phyloP scores from a whole-genome alignment of 768 basidiomycete species.

The Tulasnella sp. region DNA sequence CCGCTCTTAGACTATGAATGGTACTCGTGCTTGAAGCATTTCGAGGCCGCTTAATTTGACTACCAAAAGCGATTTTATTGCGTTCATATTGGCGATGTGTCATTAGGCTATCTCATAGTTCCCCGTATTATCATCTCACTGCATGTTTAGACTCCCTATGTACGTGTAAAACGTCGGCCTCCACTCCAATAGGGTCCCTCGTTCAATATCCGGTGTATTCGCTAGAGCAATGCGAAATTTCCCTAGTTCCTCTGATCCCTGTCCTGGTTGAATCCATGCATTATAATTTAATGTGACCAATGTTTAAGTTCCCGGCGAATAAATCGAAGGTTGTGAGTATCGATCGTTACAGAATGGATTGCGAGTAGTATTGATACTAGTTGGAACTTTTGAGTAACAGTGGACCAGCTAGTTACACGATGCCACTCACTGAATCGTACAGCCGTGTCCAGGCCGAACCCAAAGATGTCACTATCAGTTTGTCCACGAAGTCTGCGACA shows the following conservation, averaged over 20 bases:
- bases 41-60: constrained; percentile 31
- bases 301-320: too few relatives aligned
- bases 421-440: constrained; percentile 72
- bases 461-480: constrained; percentile 76
- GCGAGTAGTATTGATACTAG: constrained; percentile 92
- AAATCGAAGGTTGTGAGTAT: neutral
- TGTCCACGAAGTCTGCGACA: constrained; percentile 80
- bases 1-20: constrained; percentile 26
- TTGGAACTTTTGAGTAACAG: neutral
- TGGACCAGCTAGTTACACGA: neutral
- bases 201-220: too few relatives aligned
- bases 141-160: too few relatives aligned
- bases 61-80: neutral
- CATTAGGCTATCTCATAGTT: too few relatives aligned
- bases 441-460: constrained; percentile 91
- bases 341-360: constrained; percentile 75
- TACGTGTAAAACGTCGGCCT: too few relatives aligned
- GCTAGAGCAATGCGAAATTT: too few relatives aligned
- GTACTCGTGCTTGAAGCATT: constrained; percentile 81
- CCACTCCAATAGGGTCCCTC: too few relatives aligned
- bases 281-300: too few relatives aligned
- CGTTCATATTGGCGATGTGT: too few relatives aligned
- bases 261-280: too few relatives aligned
- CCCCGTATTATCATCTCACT: too few relatives aligned
- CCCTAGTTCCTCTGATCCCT: too few relatives aligned